Conservation (phyloP, 768 basidiomycete genomes). For the Agrocybe pediades region DNA sequence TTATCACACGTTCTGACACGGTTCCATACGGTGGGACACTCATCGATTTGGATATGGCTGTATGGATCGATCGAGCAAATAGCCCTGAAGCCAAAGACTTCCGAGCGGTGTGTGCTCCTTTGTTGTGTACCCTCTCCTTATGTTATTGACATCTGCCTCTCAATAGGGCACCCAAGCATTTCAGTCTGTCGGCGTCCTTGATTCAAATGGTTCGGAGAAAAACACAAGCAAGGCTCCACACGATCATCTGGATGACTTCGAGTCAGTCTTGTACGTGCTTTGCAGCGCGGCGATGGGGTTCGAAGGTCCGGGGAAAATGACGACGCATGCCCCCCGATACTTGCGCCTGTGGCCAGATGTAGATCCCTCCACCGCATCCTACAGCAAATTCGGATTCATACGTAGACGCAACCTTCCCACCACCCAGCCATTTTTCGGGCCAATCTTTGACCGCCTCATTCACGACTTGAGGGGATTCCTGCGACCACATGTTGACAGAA, state of each 20-base stretch:
- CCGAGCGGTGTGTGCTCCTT: conserved; percentile 3
- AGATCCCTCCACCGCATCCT: too few relatives aligned
- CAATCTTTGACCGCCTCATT: too few relatives aligned
- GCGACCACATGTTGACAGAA: too few relatives aligned
- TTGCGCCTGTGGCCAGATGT: too few relatives aligned
- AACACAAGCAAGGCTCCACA: not conserved
- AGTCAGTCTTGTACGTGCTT: conserved; percentile 6
- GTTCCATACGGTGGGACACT: conserved; percentile 5
- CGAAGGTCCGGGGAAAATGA: not conserved
- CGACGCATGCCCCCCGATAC: not conserved
- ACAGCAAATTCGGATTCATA: too few relatives aligned
- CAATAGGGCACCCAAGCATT: conserved; percentile 14
- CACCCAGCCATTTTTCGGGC: too few relatives aligned
- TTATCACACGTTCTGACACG: not conserved
- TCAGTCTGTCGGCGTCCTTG: conserved; percentile 8
- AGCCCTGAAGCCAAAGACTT: not conserved
- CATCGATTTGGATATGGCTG: conserved; percentile 17
- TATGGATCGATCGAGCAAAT: not conserved
- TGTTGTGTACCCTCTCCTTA: not conserved
- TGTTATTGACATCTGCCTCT: not conserved
- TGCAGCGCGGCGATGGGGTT: not conserved
- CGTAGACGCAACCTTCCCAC: too few relatives aligned
- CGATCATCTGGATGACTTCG: conserved; percentile 6
- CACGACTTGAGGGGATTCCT: too few relatives aligned
- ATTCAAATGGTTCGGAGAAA: not conserved